Evolutionary conservation across 192 early-diverging fungal genomes (phyloP).

Genomic region (Podila minutissima): DNA sequence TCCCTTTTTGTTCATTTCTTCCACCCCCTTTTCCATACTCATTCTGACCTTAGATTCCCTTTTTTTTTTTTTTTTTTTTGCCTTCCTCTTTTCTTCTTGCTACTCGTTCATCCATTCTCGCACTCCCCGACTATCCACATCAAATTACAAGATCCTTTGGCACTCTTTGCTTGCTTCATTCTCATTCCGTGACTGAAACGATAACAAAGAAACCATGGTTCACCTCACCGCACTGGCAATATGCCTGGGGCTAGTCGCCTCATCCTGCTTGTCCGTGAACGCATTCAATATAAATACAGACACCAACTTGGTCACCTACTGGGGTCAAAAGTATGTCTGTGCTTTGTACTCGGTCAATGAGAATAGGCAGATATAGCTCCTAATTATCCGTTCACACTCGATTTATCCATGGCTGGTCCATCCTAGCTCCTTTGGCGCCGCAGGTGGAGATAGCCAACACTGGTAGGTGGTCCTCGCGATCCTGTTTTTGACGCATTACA

Average conservation of each 20-base stretch:
- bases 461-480: slow-evolving; percentile 14
- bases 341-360: no score
- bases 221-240: background rate
- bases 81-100: background rate
- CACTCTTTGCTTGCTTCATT: background rate
- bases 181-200: background rate
- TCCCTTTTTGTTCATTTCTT: background rate
- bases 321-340: slow-evolving; percentile 55
- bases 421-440: slow-evolving; percentile 63
- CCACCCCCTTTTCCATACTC: background rate
- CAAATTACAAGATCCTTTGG: background rate
- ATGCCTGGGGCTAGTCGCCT: slow-evolving; percentile 2
- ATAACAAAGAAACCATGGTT: background rate
- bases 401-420: background rate
- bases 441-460: slow-evolving; percentile 49
- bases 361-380: no score
- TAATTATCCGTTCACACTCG: background rate
- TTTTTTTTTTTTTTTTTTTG: background rate
- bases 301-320: slow-evolving; percentile 67
- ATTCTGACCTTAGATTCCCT: background rate
- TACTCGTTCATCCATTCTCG: background rate
- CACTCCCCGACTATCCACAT: background rate
- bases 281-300: slow-evolving; percentile 61
- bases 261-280: slow-evolving; percentile 4
- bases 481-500: background rate